A percentile compares a stretch with the other conserved stretches of the same genome.
phyloP scores from a whole-genome alignment of 225 moss, liverwort and hornwort genomes.

The Pleurozium schreberi region DNA sequence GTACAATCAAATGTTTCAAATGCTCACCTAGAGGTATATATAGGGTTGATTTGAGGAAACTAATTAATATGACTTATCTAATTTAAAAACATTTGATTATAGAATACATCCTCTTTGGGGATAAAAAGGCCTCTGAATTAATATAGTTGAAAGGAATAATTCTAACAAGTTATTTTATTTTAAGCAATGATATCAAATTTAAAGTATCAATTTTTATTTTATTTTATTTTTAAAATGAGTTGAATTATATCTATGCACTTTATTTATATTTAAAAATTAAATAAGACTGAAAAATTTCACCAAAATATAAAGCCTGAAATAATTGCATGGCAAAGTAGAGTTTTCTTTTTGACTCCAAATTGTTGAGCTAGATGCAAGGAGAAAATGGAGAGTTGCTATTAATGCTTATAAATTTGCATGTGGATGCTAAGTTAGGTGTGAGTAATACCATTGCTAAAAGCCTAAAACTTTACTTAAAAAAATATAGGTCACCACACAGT shows the following conservation, averaged over 20 bases:
- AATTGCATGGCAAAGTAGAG: neutral
- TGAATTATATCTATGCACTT: too few species aligned
- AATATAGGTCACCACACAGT: too few species aligned
- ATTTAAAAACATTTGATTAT: too few species aligned
- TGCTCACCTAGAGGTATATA: too few species aligned
- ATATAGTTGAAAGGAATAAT: neutral
- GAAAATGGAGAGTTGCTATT: fast-evolving
- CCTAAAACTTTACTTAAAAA: too few species aligned
- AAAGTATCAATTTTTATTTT: neutral
- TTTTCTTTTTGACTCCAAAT: fast-evolving
- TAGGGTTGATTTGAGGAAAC: too few species aligned
- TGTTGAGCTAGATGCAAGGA: neutral
- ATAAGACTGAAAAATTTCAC: neutral
- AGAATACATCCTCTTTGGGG: fast-evolving
- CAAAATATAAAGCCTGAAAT: neutral
- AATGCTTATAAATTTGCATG: neutral
- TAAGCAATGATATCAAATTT: neutral
- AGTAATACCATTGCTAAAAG: fast-evolving
- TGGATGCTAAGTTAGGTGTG: neutral
- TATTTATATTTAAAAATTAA: neutral
- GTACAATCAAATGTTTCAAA: too few species aligned
- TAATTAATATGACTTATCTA: too few species aligned
- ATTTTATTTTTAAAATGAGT: neutral
- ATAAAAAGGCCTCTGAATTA: fast-evolving
- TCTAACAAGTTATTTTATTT: neutral